Percentiles rank a stretch among this genome's conserved stretches.
These are phyloP conservation scores for Rhynchosporium agropyri DNA, from an alignment of 2,329 filamentous ascomycete species.

Conservation along the genomic window DNA sequence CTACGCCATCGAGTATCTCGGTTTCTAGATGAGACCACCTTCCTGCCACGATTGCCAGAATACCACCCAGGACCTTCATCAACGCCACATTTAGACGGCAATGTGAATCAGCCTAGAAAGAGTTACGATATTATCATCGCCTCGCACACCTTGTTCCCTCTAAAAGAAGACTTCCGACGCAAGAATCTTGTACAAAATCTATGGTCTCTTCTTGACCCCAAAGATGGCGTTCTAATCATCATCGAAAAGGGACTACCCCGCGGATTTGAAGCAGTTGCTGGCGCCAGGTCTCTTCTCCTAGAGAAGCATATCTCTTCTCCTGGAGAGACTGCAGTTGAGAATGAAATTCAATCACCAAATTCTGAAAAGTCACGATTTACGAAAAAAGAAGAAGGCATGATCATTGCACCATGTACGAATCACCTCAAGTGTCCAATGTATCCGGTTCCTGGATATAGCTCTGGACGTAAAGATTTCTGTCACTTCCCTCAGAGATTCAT, in stretches of 20 bases:
- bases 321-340: constrained; percentile 48
- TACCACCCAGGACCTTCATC: constrained; percentile 69
- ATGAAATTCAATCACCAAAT: constrained; percentile 35
- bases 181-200: constrained; percentile 83
- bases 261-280: constrained; percentile 90
- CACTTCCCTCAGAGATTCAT: constrained; percentile 89
- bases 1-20: constrained; percentile 75
- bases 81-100: constrained; percentile 61
- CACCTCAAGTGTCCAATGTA: constrained; percentile 92
- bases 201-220: constrained; percentile 81
- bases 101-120: constrained; percentile 64
- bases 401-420: constrained; percentile 82
- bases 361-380: constrained; percentile 30
- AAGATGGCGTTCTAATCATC: constrained; percentile 84
- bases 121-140: constrained; percentile 89
- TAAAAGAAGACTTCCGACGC: constrained; percentile 75
- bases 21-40: constrained; percentile 86
- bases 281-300: constrained; percentile 77
- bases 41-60: constrained; percentile 89
- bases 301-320: constrained; percentile 73
- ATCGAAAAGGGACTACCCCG: constrained; percentile 89
- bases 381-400: constrained; percentile 62
- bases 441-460: constrained; percentile 64
- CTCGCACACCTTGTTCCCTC: constrained; percentile 76
- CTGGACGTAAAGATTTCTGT: constrained; percentile 85